Conservation (phyloP, 2,329 filamentous ascomycete species). For the Ceratocystis papillata region DNA sequence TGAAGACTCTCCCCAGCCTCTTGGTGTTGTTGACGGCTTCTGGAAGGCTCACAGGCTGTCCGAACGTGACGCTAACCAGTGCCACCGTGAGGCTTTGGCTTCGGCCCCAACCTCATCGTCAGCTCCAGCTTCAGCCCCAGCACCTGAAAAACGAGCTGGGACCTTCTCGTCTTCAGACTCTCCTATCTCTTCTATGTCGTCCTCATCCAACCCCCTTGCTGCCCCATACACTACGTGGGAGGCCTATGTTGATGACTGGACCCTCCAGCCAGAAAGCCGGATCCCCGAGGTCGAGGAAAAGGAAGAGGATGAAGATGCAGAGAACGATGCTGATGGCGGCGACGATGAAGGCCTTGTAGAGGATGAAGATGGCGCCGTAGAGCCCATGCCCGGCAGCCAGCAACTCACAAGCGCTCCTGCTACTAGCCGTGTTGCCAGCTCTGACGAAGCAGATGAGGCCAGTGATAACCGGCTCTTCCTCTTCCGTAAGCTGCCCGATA, state of each 20-base stretch:
- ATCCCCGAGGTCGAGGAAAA: constrained; percentile 26
- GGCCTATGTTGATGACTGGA: constrained; percentile 35
- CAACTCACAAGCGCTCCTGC: constrained; percentile 9
- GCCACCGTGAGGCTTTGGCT: constrained; percentile 11
- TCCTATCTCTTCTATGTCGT: neutral
- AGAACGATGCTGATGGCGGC: constrained; percentile 27
- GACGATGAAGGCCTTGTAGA: constrained; percentile 26
- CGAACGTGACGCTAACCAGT: constrained; percentile 6
- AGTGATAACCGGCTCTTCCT: constrained; percentile 16
- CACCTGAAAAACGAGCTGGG: neutral
- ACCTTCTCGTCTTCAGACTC: constrained; percentile 9
- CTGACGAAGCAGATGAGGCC: constrained; percentile 25
- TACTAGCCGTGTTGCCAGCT: constrained; percentile 25
- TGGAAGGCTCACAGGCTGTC: constrained; percentile 6
- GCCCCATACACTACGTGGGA: constrained; percentile 35
- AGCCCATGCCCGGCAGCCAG: neutral
- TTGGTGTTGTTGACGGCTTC: constrained; percentile 15
- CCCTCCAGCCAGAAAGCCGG: constrained; percentile 34
- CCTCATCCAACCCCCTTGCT: constrained; percentile 23
- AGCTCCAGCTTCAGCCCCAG: neutral
- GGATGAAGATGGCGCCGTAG: neutral
- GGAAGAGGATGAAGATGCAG: constrained; percentile 27
- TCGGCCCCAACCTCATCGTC: neutral
- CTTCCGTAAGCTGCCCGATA: constrained; percentile 18
- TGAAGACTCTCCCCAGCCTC: constrained; percentile 15